A percentile compares a stretch with the other conserved stretches of the same genome.
These are phyloP conservation scores for Phylloporus sp. DNA, from an alignment of 1,284 basidiomycete genomes.

Conservation along the genomic window DNA sequence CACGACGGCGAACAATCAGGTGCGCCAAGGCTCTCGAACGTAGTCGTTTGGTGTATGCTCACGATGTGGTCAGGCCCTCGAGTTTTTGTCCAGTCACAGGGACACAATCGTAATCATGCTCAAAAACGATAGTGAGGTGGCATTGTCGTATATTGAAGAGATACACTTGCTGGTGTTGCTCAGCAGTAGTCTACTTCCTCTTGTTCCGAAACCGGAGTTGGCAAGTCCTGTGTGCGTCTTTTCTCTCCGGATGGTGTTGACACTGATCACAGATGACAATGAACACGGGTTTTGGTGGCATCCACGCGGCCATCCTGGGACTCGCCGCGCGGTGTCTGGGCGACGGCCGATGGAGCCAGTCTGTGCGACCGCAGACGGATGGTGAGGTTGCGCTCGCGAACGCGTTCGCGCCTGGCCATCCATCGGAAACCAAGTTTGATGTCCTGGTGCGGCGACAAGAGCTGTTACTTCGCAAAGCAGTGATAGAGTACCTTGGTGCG, in stretches of 20 bases:
- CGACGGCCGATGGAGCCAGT: slow-evolving; percentile 59
- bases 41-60: not conserved
- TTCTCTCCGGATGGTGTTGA: slow-evolving; percentile 7
- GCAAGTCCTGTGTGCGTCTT: slow-evolving; percentile 47
- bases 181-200: slow-evolving; percentile 66
- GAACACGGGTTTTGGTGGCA: slow-evolving; percentile 78
- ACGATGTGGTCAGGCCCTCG: slow-evolving; percentile 55
- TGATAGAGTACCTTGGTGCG: slow-evolving; percentile 67
- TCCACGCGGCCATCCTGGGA: slow-evolving; percentile 81
- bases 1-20: slow-evolving; percentile 68
- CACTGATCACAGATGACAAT: slow-evolving; percentile 51
- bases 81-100: slow-evolving; percentile 78
- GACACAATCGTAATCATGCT: slow-evolving; percentile 82
- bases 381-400: slow-evolving; percentile 64
- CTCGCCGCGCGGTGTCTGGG: slow-evolving; percentile 81
- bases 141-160: slow-evolving; percentile 73
- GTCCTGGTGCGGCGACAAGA: slow-evolving; percentile 55
- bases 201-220: slow-evolving; percentile 77
- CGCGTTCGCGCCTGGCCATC: slow-evolving; percentile 56
- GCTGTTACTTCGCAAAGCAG: slow-evolving; percentile 58
- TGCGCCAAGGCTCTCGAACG: slow-evolving; percentile 32
- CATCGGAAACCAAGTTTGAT: slow-evolving; percentile 60
- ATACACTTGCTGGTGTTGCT: slow-evolving; percentile 77
- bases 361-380: slow-evolving; percentile 72
- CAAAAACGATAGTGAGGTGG: slow-evolving; percentile 70